Base-by-base conservation (phyloP, 2,329 filamentous ascomycete genomes). In the Fusarium brevicatenulatum region DNA sequence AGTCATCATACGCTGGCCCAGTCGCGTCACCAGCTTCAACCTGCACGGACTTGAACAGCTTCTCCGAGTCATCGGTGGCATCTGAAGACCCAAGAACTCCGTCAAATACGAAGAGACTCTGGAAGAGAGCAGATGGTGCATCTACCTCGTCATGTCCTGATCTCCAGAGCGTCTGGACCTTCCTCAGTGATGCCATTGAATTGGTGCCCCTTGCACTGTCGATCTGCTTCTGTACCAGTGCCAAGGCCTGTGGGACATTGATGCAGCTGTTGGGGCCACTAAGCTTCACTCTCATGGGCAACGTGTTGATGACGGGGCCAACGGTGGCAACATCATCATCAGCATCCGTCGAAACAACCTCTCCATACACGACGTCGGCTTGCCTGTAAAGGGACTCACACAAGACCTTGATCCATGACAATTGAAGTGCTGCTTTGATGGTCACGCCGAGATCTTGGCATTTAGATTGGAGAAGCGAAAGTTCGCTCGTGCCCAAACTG, bases 91-190 rank as follows among this genome's bases (percentile, higher is more conserved):
- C 25, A 3, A 68, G 23, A 5, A 72, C 18, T 2, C 69, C 69
- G 7, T 71, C 69, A 12, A 69, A 71, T 5, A 72, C 69, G 3
- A 71, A 71, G 0, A 71, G 58, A 6, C 68, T 71, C 16, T 71
- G 69, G 44, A 72, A 71, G 3, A 71, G 53, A 12, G 43, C 42
- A 5, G 32, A 13, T 4, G 63, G 28, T 15, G 36, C 10, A 2
- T 44, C 15, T 21, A 9, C 21, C 7, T 7, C 10, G 4, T 21
- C 8, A 7, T 49, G 32, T 1, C 9, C 9, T 0, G 52, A 72
- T 23, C 69, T 63, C 69, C 68, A 71, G 5, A 54, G 15, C 3
- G 68, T 25, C 21, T 71, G 69, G 4, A 65, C 21, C 44, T 64
- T 56, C 18, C 69, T 55, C 10, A 72, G 16, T 12, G 69, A 72